A percentile compares a stretch with the other conserved stretches of the same genome.
Conservation (phyloP, 768 basidiomycete genomes). For the Leccinellum luteum region DNA sequence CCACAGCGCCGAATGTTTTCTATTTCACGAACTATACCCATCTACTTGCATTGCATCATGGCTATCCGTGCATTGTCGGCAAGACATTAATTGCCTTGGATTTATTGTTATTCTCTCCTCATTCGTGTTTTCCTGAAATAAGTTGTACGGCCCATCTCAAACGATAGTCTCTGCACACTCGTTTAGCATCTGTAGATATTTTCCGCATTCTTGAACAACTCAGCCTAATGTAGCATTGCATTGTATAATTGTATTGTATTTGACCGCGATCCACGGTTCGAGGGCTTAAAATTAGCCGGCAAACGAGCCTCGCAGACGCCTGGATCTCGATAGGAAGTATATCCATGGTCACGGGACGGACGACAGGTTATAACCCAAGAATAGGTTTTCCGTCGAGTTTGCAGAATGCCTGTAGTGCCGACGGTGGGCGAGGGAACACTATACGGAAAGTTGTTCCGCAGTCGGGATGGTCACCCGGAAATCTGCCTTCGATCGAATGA, state of each 20-base stretch:
- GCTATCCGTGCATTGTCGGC: background rate
- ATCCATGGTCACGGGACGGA: background rate
- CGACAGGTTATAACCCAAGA: background rate
- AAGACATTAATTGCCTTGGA: conserved; percentile 1
- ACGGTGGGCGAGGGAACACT: background rate
- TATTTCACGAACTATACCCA: conserved; percentile 4
- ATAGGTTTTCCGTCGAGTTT: background rate
- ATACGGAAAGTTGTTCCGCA: conserved; percentile 4
- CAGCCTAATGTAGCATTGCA: background rate
- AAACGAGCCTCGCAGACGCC: background rate
- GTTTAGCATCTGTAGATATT: background rate
- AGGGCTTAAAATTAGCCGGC: background rate
- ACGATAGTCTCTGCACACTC: background rate
- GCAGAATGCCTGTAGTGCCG: background rate
- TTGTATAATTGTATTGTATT: conserved; percentile 4
- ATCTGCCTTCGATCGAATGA: background rate
- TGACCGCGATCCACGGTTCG: background rate
- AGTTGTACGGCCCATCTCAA: background rate
- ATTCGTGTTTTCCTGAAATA: background rate
- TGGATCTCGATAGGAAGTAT: background rate
- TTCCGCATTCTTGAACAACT: no score
- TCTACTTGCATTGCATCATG: conserved; percentile 1
- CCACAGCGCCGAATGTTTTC: background rate
- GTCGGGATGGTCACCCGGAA: background rate
- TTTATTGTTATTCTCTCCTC: background rate